Evolutionary conservation across 2,329 filamentous ascomycete genomes (phyloP).

Genomic region (Claviceps monticola): DNA sequence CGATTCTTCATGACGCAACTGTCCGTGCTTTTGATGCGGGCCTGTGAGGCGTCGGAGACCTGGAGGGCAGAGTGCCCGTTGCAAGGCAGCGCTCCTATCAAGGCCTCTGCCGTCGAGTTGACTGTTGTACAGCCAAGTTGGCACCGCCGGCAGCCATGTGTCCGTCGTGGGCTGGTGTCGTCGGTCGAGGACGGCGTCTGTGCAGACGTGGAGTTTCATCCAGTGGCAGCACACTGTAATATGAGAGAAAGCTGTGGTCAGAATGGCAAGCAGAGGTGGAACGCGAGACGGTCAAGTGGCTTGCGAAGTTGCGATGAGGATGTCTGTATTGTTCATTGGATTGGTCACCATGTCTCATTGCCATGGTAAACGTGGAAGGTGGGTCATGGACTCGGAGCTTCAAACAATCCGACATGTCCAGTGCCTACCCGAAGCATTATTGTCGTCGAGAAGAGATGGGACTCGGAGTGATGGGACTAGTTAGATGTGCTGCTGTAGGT

Average conservation of each 20-base stretch:
- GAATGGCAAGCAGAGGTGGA: background rate
- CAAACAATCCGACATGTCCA: background rate
- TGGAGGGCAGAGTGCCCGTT: background rate
- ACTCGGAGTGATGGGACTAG: too few relatives aligned
- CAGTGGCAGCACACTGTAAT: background rate
- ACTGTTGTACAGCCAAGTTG: background rate
- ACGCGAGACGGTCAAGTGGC: background rate
- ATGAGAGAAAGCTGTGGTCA: too few relatives aligned
- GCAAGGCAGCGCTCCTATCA: background rate
- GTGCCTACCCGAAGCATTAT: too few relatives aligned
- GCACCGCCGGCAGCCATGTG: background rate
- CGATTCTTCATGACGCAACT: conserved; percentile 5
- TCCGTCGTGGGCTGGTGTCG: background rate
- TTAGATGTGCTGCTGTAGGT: too few relatives aligned
- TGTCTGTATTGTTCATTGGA: background rate
- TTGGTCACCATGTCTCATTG: background rate
- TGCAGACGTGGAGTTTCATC: background rate
- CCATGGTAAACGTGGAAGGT: background rate
- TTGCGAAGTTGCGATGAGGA: background rate
- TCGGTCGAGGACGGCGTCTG: background rate
- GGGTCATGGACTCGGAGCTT: background rate
- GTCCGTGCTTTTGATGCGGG: conserved; percentile 1
- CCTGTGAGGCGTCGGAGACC: background rate
- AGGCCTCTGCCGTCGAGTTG: background rate
- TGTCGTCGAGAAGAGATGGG: too few relatives aligned